Base-by-base conservation (phyloP, 1,284 basidiomycete genomes). In the Trametes versicolor region DNA sequence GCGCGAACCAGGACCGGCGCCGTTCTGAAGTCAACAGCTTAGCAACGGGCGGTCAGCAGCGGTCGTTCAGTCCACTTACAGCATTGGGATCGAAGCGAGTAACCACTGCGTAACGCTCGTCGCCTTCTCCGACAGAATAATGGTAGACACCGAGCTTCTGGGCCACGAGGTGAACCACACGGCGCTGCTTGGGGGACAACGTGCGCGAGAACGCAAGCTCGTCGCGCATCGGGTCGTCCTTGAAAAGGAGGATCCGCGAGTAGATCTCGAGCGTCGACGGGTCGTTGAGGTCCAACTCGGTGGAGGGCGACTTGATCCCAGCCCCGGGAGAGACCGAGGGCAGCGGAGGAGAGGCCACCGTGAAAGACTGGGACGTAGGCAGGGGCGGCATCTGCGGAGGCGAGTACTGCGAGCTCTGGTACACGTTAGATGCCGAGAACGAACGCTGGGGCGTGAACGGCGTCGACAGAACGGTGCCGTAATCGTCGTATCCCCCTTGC, bases 171-270 rank as follows among this genome's bases (percentile, higher is more conserved):
- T 99, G 97, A 21, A 99, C 97, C 21, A 96, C 92, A 66, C 96
- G 85, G 58, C 97, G 83, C 78, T 99, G 97, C 74, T 93, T 92
- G 19, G 95, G 87, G 23, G 87, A 85, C 21, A 99, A 85, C 21
- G 91, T 91, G 66, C 94, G 84, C 37, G 96, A 97, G 77, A 99
- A 99, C 5, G 96, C 94, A 47, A 99, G 88, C 79, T 99, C 97
- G 73, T 99, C 97, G 37, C 98, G 89, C 94, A 99, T 97, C 69
- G 88, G 91, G 77, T 99, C 97, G 73, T 98, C 97, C 81, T 98
- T 98, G 90, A 99, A 99, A 48, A 99, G 85, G 52, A 99, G 82
- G 62, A 99, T 95, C 70, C 97, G 88, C 62, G 97, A 99, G 78
- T 99, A 99, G 72, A 99, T 98, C 77, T 99, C 96, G 69, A 99